These are phyloP conservation scores for Rutstroemia sp. DNA, from an alignment of 2,329 filamentous ascomycete genomes.

Conservation along the genomic window DNA sequence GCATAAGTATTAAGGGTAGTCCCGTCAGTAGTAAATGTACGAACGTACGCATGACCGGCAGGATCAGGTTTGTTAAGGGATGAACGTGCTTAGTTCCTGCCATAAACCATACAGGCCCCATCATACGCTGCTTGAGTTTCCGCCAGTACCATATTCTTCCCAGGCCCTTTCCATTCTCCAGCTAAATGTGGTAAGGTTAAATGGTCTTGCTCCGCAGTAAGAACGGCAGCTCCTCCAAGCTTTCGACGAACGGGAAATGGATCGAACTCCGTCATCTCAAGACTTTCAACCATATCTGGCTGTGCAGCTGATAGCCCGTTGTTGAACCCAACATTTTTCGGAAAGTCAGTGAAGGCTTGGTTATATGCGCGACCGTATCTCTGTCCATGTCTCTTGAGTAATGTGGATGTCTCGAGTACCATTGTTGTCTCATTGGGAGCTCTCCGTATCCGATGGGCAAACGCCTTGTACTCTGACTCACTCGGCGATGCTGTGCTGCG, in stretches of 20 bases:
- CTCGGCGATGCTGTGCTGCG: conserved; percentile 7
- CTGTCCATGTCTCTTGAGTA: conserved; percentile 10
- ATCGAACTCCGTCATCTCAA: conserved; percentile 13
- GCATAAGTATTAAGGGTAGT: neutral
- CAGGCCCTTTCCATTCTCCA: conserved; percentile 13
- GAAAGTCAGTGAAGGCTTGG: conserved; percentile 21
- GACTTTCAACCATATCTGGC: conserved; percentile 27
- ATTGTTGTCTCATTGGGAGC: conserved; percentile 9
- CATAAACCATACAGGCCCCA: conserved; percentile 2
- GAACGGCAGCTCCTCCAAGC: conserved; percentile 9
- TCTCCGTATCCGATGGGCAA: conserved; percentile 3
- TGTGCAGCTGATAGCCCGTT: conserved; percentile 23
- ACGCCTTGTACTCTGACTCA: conserved; percentile 10
- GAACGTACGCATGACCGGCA: neutral
- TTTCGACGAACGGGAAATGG: conserved; percentile 13
- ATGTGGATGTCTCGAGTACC: conserved; percentile 8
- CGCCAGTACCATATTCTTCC: conserved; percentile 2
- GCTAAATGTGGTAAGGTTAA: conserved; percentile 16
- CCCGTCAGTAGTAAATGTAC: neutral
- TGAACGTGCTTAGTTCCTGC: neutral
- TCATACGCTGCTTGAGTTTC: conserved; percentile 4
- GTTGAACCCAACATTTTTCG: conserved; percentile 25
- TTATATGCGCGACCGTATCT: conserved; percentile 12
- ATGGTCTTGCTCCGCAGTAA: neutral
- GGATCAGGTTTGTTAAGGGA: neutral